Conservation (phyloP, 2,329 filamentous ascomycete genomes). For the Blastomyces emzantsi region DNA sequence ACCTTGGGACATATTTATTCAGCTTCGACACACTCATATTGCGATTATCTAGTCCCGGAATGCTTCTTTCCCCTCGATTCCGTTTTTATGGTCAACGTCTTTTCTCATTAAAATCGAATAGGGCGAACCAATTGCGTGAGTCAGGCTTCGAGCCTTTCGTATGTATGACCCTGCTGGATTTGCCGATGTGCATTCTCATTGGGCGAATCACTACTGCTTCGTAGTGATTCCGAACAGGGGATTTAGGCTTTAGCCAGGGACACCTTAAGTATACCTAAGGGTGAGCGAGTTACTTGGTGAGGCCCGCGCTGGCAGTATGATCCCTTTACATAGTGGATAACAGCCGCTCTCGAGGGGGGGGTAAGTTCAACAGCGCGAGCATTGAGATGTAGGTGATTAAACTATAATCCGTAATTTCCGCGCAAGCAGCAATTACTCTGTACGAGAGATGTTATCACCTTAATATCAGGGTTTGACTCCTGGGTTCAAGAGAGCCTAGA, state of each 20-base stretch:
- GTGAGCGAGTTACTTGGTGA: background rate
- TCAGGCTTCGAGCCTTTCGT: background rate
- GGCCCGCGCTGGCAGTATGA: too few relatives aligned
- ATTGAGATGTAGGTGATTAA: background rate
- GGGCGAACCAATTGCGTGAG: background rate
- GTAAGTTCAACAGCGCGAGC: background rate
- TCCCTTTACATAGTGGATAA: too few relatives aligned
- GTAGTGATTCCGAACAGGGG: background rate
- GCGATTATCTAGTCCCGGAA: background rate
- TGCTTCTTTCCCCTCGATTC: background rate
- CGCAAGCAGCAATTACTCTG: too few relatives aligned
- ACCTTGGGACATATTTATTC: background rate
- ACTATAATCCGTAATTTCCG: background rate
- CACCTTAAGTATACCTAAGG: background rate
- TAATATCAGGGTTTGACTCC: too few relatives aligned
- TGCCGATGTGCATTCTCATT: background rate
- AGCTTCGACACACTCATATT: background rate
- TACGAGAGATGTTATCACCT: too few relatives aligned
- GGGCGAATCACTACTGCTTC: background rate
- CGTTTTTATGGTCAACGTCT: background rate
- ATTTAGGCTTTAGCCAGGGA: background rate
- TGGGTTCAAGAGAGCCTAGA: too few relatives aligned
- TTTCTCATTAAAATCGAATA: background rate
- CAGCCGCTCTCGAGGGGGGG: too few relatives aligned
- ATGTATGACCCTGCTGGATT: background rate